These are phyloP conservation scores for Colletotrichum chrysophilum DNA, from an alignment of 2,329 filamentous ascomycete genomes.

Conservation along the genomic window DNA sequence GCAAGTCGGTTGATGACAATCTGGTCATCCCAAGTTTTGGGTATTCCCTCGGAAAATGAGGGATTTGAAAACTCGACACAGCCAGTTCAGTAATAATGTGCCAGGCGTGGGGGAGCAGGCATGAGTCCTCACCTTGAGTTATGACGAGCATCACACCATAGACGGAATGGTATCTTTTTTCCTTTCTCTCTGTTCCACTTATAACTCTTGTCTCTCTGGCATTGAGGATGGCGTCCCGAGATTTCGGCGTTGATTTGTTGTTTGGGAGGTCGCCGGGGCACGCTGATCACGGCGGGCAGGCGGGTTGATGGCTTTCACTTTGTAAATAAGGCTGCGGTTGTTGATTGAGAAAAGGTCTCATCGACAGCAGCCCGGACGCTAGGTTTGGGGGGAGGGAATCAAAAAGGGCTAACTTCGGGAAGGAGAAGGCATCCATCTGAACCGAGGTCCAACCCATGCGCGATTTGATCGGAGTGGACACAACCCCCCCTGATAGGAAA, in stretches of 20 bases:
- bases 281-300: neutral
- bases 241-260: slow-evolving; percentile 12
- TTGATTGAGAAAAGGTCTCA: neutral
- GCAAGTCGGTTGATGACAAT: neutral
- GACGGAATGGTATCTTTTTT: slow-evolving; percentile 8
- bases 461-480: neutral
- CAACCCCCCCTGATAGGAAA: neutral
- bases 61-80: neutral
- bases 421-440: neutral
- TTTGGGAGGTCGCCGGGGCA: neutral
- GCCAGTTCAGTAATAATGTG: neutral
- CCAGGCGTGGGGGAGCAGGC: neutral
- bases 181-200: slow-evolving; percentile 4
- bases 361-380: neutral
- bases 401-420: neutral
- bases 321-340: neutral
- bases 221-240: slow-evolving; percentile 19
- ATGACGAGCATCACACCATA: slow-evolving; percentile 9
- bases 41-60: neutral
- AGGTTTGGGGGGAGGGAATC: neutral
- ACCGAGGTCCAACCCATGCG: neutral
- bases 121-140: neutral
- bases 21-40: neutral
- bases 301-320: neutral
- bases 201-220: slow-evolving; percentile 7